These are phyloP conservation scores for Globisporangium perplexum DNA, from an alignment of 352 stramenopile species.

Conservation along the genomic window DNA sequence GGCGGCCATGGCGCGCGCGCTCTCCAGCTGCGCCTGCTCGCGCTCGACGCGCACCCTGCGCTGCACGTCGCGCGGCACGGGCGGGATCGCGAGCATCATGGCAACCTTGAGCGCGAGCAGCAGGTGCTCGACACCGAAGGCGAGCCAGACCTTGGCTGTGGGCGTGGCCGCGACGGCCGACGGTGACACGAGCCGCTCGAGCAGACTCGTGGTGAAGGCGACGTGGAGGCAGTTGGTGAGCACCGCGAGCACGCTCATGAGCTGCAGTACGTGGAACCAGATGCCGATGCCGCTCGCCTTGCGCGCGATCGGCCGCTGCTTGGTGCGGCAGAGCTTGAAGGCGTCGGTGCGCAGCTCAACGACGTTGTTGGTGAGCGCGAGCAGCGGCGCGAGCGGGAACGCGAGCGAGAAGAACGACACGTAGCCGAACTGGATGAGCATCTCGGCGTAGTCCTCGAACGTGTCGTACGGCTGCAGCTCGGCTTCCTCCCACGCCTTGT, in stretches of 20 bases:
- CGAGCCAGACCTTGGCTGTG: conserved; percentile 69
- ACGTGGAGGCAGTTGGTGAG: conserved; percentile 96
- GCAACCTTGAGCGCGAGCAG: conserved; percentile 62
- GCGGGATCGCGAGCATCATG: conserved; percentile 51
- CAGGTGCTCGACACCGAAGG: conserved; percentile 69
- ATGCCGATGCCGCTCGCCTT: conserved; percentile 92
- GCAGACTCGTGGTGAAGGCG: conserved; percentile 71
- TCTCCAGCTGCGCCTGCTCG: conserved; percentile 65
- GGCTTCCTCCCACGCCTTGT: conserved; percentile 88
- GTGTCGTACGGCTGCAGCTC: conserved; percentile 90
- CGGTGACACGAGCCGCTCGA: conserved; percentile 39
- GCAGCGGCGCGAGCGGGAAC: conserved; percentile 92
- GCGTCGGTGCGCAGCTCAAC: conserved; percentile 91
- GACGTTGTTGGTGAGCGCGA: conserved; percentile 92
- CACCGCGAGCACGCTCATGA: conserved; percentile 93
- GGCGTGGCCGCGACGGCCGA: conserved; percentile 9
- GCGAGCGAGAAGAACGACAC: conserved; percentile 94
- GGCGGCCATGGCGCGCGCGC: conserved; percentile 49
- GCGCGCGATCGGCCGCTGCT: conserved; percentile 85
- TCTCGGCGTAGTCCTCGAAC: conserved; percentile 94
- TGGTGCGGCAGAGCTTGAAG: conserved; percentile 93
- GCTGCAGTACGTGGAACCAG: conserved; percentile 89
- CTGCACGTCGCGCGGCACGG: conserved; percentile 46
- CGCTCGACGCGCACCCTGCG: conserved; percentile 44
- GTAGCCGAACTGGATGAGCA: conserved; percentile 94